Conservation (phyloP, 1,139 yeast species). For the Kodamaea ohmeri region DNA sequence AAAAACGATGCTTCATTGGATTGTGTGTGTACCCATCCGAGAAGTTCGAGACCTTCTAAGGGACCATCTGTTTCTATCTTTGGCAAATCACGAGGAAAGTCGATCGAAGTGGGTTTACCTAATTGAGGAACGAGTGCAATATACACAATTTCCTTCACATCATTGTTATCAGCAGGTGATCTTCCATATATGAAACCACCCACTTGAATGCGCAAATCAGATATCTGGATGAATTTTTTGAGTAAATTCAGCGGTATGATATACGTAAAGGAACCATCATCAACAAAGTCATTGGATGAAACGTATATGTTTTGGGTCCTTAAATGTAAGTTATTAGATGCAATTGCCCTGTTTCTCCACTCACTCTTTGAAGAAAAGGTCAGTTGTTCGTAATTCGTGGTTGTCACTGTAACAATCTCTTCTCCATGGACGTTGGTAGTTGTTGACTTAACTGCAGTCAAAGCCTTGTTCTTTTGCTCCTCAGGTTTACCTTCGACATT, state of each 20-base stretch:
- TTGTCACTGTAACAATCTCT: constrained; percentile 89
- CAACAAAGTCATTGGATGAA: constrained; percentile 38
- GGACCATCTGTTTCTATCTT: constrained; percentile 27
- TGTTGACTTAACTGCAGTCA: constrained; percentile 79
- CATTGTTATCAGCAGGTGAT: constrained; percentile 66
- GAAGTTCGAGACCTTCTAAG: constrained; percentile 51
- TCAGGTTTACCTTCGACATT: constrained; percentile 63
- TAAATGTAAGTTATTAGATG: constrained; percentile 68
- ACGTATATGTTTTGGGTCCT: constrained; percentile 78
- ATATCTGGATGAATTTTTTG: constrained; percentile 71
- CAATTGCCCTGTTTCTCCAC: constrained; percentile 88
- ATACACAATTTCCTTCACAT: constrained; percentile 73
- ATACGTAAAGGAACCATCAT: constrained; percentile 53
- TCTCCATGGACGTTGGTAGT: constrained; percentile 95
- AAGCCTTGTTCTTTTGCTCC: constrained; percentile 35
- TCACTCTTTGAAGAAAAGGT: constrained; percentile 81
- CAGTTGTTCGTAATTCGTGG: constrained; percentile 84
- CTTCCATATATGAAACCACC: constrained; percentile 79
- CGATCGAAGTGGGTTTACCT: constrained; percentile 67
- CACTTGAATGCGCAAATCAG: constrained; percentile 80
- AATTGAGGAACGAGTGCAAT: constrained; percentile 87
- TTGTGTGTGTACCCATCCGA: constrained; percentile 86
- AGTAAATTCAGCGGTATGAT: constrained; percentile 80
- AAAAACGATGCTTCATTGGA: constrained; percentile 56
- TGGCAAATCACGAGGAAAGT: constrained; percentile 55